Evolutionary conservation across 495 filamentous ascomycete genomes (phyloP).

Genomic region (Trichocladium uniseriatum): DNA sequence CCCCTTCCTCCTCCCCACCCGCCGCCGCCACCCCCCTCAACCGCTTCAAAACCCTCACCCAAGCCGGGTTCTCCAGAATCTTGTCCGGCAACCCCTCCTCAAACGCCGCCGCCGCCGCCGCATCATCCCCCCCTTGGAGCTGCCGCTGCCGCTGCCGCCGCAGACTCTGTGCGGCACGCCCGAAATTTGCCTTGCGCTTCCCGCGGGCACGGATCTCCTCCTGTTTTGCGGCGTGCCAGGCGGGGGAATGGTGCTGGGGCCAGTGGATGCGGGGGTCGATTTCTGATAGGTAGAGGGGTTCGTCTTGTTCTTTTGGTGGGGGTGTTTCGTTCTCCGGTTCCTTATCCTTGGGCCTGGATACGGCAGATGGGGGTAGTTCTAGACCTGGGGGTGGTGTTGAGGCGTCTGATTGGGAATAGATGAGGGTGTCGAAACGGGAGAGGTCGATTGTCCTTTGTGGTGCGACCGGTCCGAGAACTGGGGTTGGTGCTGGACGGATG

Average conservation of each 20-base stretch:
- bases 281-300: constrained; percentile 17
- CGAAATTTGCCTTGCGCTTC: constrained; percentile 33
- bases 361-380: background rate
- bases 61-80: constrained; percentile 20
- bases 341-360: background rate
- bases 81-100: constrained; percentile 23
- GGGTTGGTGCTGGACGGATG: background rate
- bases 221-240: constrained; percentile 34
- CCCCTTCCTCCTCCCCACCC: background rate
- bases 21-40: constrained; percentile 4
- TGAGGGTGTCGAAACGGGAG: constrained; percentile 6
- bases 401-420: constrained; percentile 13
- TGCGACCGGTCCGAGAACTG: background rate
- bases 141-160: constrained; percentile 19
- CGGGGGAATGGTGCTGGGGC: constrained; percentile 26
- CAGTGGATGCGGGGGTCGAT: constrained; percentile 40
- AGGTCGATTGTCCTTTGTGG: constrained; percentile 2
- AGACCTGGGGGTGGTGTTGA: constrained; percentile 5
- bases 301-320: constrained; percentile 10
- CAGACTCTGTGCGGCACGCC: constrained; percentile 29
- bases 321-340: background rate
- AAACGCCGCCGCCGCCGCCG: constrained; percentile 9
- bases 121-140: constrained; percentile 1
- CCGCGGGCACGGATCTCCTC: constrained; percentile 35
- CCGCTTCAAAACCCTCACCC: constrained; percentile 16